Evolutionary conservation across 2,329 filamentous ascomycete species (phyloP), one percentile per base, ranked within the genome.

Genomic region (Colletotrichum acutatum): DNA sequence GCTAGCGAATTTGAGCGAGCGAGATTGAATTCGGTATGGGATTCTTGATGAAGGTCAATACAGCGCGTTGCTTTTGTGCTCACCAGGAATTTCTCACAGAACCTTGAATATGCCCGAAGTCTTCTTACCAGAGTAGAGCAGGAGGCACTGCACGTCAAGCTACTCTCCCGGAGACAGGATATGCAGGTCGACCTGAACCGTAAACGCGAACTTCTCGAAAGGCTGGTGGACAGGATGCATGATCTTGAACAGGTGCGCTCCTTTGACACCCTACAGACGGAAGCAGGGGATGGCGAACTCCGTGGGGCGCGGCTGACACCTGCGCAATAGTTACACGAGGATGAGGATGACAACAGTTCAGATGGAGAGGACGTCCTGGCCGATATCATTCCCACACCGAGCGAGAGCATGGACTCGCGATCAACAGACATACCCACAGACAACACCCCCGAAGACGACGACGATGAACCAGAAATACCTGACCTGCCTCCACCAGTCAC

Each of bases 51-150:
- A 5, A 11, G n/a, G 12, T 16, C 12, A 16, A 24, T 11, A 8
- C n/a, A 12, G 16, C 26, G 24, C 22, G 12, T 4, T 6, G 11
- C 9, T 14, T n/a, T 9, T 14, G 9, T 30, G 9, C 52, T 73
- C 60, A 19, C 34, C 34, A 49, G 12, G 12, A 24, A 16, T 16
- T 19, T 28, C 22, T 37, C 19, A 22, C 74, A 94, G 90, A 95
- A 95, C 78, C 85, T 96, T 74, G 89, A 93, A 76, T 90, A 93
- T 79, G 93, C 94, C 24, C 90, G 91, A 53, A 88, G 87, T 0
- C 87, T 94, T 34, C 89, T 95, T 68, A 88, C 92, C 24, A 91
- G 88, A 72, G 87, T 95, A 54, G 94, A 95, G 80, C 92, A 94
- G 77, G 90, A 93, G 76, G 87, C 90, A 6, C 82, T 89, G 16